Evolutionary conservation across 305 asterid genomes (phyloP).

Genomic region (Striga hermonthica): DNA sequence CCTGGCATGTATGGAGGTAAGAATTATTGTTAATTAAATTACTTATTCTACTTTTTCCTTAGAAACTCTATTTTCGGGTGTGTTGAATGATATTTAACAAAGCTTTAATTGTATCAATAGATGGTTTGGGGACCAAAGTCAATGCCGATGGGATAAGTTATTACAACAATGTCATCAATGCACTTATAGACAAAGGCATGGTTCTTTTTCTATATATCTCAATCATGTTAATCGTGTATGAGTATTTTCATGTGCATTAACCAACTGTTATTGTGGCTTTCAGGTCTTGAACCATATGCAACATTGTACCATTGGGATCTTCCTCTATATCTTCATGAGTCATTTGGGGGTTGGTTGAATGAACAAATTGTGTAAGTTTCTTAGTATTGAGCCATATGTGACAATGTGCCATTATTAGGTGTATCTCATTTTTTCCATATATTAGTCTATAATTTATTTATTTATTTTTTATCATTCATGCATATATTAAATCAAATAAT

Average conservation of each 20-base stretch:
- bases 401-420: too few relatives aligned
- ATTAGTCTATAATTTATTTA: too few relatives aligned
- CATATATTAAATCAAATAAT: neutral
- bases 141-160: slow-evolving; percentile 49
- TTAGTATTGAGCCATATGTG: too few relatives aligned
- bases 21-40: too few relatives aligned
- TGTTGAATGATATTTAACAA: slow-evolving; percentile 1
- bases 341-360: slow-evolving; percentile 53
- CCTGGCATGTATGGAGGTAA: neutral
- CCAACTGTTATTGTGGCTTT: slow-evolving; percentile 26
- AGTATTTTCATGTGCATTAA: slow-evolving; percentile 10
- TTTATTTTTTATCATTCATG: neutral
- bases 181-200: slow-evolving; percentile 48
- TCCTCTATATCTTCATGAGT: slow-evolving; percentile 45
- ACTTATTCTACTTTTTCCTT: too few relatives aligned
- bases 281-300: slow-evolving; percentile 46
- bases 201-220: too few relatives aligned
- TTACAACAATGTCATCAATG: slow-evolving; percentile 48
- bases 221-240: slow-evolving; percentile 13
- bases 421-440: too few relatives aligned
- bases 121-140: slow-evolving; percentile 51
- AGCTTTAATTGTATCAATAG: slow-evolving; percentile 33
- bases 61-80: too few relatives aligned
- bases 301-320: slow-evolving; percentile 51
- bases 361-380: slow-evolving; percentile 42